Base-by-base conservation (phyloP, 768 basidiomycete genomes). In the Mycena kentingensis region DNA sequence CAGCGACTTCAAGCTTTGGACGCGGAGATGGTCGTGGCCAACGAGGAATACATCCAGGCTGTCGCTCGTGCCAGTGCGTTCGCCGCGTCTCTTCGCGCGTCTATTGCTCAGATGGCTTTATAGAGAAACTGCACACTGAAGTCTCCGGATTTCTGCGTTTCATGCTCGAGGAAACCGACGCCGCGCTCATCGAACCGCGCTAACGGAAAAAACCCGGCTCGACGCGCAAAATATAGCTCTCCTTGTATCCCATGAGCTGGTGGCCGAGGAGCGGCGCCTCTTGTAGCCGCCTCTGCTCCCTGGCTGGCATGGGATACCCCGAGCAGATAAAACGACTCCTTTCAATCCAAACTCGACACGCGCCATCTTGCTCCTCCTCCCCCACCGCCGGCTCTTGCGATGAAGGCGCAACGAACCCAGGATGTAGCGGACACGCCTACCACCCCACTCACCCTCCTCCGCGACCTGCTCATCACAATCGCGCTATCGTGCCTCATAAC, bases 11-110 rank as follows among this genome's bases (percentile, higher is more conserved):
- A 83, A 60, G 70, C 63, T 0, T 68, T 94, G 3, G 88, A 94
- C 65, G 73, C 76, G 3, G 84, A 91, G 65, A 86, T 92, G 83
- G 69, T 74, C 10, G 60, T 69, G 4, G 90, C 84, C 0, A 94
- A 95, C 61, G 79, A 77, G 26, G 90, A 94, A 50, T 95, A 95
- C 58, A 67, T 77, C 6, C 73, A 72, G 22, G 89, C 89, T 1
- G 81, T 95, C 2, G 74, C 80, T 49, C 83, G 88, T 50, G 86
- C 91, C 1, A 91, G 92, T 92, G 46, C 65, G 88, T 80, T 22
- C 22, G 16, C 8, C 19, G 36, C 22, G 8, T n/a, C 5, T 46
- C 31, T 32, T 51, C 38, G 13, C 42, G 10, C 38, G 10, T 52
- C 19, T 44, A 8, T 25, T 47, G 3, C 27, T 12, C 13, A 44